Evolutionary conservation across 169 alveolate species (phyloP), one percentile per base, ranked within the genome.

Genomic region (Plasmodium inui): DNA sequence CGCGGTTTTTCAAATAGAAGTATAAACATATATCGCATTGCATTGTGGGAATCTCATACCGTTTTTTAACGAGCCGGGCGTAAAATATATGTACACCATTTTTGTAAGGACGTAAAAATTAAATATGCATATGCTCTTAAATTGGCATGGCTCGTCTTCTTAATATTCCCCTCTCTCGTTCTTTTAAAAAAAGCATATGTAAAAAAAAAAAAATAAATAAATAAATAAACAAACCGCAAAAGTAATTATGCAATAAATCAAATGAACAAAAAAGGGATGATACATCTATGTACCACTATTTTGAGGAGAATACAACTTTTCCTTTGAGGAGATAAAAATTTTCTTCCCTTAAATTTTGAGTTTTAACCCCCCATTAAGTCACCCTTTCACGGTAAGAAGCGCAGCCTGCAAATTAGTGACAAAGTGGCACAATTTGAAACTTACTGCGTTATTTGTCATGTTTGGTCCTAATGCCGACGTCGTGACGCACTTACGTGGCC

Each of bases 21-120:
- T 55, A 55, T 39, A 57, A n/a, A 26, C 22, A 88, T 46, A 88
- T 41, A 79, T 34, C 5, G 57, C 57, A 12, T 46, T 46, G n/a
- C 6, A n/a, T 46, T 46, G 57, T 3, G 57, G n/a, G 17, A 10
- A n/a, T n/a, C 57, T 5, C 57, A 46, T 12, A 46, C n/a, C n/a
- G 57, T 46, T 46, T 46, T 46, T 46, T 46, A 10, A 46, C 4
- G 57, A 37, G n/a, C 55, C n/a, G 57, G n/a, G 57, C 57, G 57
- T 46, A 46, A 67, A 76, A 28, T 53, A n/a, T 83, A 81, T 85
- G 70, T 79, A 83, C 39, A 79, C 26, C 41, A 4, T 44, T 82
- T 28, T 57, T 46, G 57, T 46, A 12, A n/a, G 57, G 17, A 46
- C 3, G 26, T 81, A 61, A n/a, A 61, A 61, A 22, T 26, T 6